A percentile compares a stretch with the other conserved stretches of the same genome.
These are phyloP conservation scores for Calonectria crousiana DNA, from an alignment of 2,329 filamentous ascomycete genomes.

Conservation along the genomic window DNA sequence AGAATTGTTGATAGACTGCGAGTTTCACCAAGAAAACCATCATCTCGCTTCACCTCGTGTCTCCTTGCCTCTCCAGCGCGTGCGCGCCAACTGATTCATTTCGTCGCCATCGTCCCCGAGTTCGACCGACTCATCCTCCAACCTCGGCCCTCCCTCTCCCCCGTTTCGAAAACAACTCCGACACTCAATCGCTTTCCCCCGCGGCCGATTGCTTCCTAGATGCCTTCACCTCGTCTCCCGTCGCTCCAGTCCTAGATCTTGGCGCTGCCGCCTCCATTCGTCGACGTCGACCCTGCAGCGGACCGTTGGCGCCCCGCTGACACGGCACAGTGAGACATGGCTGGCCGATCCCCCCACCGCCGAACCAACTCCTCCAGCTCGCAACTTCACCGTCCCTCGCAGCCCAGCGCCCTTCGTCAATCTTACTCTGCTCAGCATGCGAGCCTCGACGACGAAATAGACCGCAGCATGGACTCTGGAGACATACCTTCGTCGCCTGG, in stretches of 20 bases:
- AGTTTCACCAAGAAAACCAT: not conserved
- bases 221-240: not conserved
- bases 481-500: constrained; percentile 36
- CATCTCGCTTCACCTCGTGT: constrained; percentile 1
- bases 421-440: constrained; percentile 53
- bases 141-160: not conserved
- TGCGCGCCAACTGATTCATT: constrained; percentile 1
- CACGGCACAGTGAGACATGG: constrained; percentile 36
- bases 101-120: not conserved
- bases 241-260: not conserved
- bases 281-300: constrained; percentile 3
- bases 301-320: constrained; percentile 1
- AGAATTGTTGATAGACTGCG: not conserved
- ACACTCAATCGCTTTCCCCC: not conserved
- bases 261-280: constrained; percentile 9
- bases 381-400: constrained; percentile 54
- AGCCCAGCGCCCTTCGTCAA: constrained; percentile 61
- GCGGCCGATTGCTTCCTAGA: not conserved
- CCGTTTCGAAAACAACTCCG: not conserved
- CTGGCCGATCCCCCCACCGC: constrained; percentile 43
- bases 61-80: not conserved
- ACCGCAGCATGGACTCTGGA: constrained; percentile 23
- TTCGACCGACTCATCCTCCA: not conserved
- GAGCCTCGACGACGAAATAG: constrained; percentile 24
- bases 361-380: constrained; percentile 45